A percentile compares a stretch with the other conserved stretches of the same genome.
These are phyloP conservation scores for Gaillardinia entomophila DNA, from an alignment of 805 yeast species.

Conservation along the genomic window DNA sequence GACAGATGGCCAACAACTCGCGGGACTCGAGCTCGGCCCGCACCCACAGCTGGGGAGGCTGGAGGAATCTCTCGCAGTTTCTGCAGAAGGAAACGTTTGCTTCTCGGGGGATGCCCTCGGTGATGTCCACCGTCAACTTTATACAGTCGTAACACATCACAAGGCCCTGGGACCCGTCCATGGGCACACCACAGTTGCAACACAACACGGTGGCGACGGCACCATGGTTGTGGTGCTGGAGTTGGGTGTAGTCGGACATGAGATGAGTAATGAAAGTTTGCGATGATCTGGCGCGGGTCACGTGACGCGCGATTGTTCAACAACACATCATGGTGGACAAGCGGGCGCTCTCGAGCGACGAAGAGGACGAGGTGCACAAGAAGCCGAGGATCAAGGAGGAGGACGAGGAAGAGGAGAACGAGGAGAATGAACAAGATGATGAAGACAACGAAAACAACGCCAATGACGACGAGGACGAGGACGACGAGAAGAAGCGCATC, in stretches of 20 bases:
- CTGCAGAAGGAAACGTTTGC: conserved; percentile 91
- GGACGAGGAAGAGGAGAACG: conserved; percentile 9
- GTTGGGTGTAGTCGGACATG: conserved; percentile 48
- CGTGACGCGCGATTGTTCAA: not conserved
- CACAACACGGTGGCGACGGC: conserved; percentile 83
- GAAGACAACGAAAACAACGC: conserved; percentile 22
- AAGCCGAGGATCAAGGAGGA: conserved; percentile 3
- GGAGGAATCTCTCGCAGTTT: conserved; percentile 93
- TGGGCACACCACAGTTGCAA: conserved; percentile 97
- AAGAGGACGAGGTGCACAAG: not conserved
- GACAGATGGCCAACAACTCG: conserved; percentile 84
- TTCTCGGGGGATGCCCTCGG: conserved; percentile 89
- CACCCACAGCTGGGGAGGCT: conserved; percentile 94
- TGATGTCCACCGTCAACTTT: conserved; percentile 86
- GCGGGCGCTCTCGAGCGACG: not conserved
- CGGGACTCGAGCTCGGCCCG: conserved; percentile 86
- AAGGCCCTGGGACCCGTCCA: conserved; percentile 90
- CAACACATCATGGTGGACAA: not conserved
- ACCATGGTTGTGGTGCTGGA: conserved; percentile 26
- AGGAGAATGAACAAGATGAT: conserved; percentile 7
- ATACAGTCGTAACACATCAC: conserved; percentile 98
- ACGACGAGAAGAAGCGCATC: conserved; percentile 35
- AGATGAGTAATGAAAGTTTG: not conserved
- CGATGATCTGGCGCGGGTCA: not conserved
- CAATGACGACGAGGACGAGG: conserved; percentile 40